Conservation (phyloP, 371 early-diverging fungal genomes). For the Polyrhizophydium stewartii region DNA sequence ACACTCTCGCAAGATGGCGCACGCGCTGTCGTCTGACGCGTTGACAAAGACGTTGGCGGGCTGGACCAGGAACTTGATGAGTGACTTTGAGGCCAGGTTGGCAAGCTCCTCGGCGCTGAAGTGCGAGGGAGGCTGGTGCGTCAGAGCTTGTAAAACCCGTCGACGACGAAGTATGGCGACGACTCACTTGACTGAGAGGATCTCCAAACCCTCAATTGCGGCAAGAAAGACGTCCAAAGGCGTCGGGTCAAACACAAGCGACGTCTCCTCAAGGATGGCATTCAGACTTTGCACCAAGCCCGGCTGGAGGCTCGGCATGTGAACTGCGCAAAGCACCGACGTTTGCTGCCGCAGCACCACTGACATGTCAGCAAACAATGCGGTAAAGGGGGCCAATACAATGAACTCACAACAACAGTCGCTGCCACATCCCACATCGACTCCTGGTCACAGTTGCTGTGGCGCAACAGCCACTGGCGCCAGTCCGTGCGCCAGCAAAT, state of each 20-base stretch:
- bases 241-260: neutral
- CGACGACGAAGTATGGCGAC: no score
- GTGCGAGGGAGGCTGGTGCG: no score
- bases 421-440: neutral
- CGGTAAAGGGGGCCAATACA: neutral
- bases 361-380: neutral
- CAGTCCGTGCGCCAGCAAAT: neutral
- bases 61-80: conserved; percentile 4
- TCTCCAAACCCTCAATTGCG: conserved; percentile 15
- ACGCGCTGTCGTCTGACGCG: conserved; percentile 6
- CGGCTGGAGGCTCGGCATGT: neutral
- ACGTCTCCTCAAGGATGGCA: neutral
- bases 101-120: neutral
- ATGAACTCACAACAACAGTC: neutral
- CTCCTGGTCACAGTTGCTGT: neutral
- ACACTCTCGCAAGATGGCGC: conserved; percentile 8
- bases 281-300: neutral
- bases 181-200: conserved; percentile 9
- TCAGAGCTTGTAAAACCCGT: no score
- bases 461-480: neutral
- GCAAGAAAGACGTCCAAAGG: conserved; percentile 11
- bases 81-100: neutral
- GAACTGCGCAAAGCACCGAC: neutral
- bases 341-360: neutral
- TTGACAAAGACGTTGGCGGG: conserved; percentile 6